Base-by-base conservation (phyloP, 495 filamentous ascomycete genomes). In the Immersiella caudata region DNA sequence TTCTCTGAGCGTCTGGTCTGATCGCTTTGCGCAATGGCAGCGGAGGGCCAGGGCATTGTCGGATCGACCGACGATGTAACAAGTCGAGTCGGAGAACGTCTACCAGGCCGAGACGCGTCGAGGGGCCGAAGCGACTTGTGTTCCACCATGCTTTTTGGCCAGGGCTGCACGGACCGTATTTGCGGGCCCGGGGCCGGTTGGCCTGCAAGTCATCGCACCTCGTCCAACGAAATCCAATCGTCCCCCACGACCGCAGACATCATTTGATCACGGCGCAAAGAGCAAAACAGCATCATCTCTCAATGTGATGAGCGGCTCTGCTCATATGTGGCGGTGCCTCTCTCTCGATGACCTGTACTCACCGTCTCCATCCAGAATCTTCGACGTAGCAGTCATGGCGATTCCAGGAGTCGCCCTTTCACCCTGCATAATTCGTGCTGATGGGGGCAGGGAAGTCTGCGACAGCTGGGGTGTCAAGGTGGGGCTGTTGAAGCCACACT, bases 51-150 rank as follows among this genome's bases (percentile, higher is more conserved):
- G 64, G 64, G 66, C 57, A 69, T 70, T 73, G 74, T 76, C 74
- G 72, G 74, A 76, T 76, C 74, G 74, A 29, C 74, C 35, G 68
- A 29, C 40, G 74, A 76, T 74, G 74, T 63, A 71, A 76, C 74
- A 70, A 21, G 40, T 63, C 46, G 57, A 70, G 72, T 72, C 74
- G 64, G 70, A 70, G 65, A 65, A 49, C 50, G 58, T 67, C 59
- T 55, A 50, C 29, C n/a, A 50, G 26, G 46, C 66, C 64, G 71
- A 73, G 71, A 68, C 68, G 64, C 63, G 71, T 60, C 71, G 65
- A 33, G 74, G 70, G 65, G 65, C 64, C 67, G 70, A 67, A 58
- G 68, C 70, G 70, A 36, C 67, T 51, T 24, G 26, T 69, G 71
- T 69, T 68, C 62, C 65, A 68, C 50, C 35, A 60, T 64, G 68